Percentiles rank a stretch among this genome's conserved stretches.
phyloP scores from a whole-genome alignment of 129 eudicot species.

The Pittosporum tobira region DNA sequence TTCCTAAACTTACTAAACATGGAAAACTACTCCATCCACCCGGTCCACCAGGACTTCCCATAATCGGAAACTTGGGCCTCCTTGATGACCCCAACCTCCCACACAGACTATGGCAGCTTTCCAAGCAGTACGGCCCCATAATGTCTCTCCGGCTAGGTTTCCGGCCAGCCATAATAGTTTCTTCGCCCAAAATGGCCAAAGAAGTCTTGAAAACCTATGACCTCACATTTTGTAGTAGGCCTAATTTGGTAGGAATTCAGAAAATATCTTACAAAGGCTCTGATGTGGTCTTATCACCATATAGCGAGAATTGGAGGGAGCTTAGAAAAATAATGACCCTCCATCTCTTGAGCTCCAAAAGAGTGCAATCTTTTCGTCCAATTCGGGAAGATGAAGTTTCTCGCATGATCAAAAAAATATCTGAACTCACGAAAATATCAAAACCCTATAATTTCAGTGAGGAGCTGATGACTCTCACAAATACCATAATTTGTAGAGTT shows the following conservation, averaged over 20 bases:
- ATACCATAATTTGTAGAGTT: slow-evolving; percentile 20
- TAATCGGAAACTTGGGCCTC: slow-evolving; percentile 38
- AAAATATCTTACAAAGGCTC: slow-evolving; percentile 17
- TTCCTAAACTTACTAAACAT: not conserved
- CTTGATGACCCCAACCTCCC: slow-evolving; percentile 18
- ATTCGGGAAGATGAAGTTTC: slow-evolving; percentile 33
- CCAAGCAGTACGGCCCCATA: slow-evolving; percentile 36
- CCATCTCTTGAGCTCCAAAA: slow-evolving; percentile 27
- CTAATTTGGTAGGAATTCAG: slow-evolving; percentile 14
- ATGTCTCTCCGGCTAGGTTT: slow-evolving; percentile 26
- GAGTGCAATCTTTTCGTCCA: slow-evolving; percentile 24
- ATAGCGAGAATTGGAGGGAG: slow-evolving; percentile 32
- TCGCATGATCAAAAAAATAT: slow-evolving; percentile 16
- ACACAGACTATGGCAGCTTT: slow-evolving; percentile 15
- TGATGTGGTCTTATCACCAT: slow-evolving; percentile 26
- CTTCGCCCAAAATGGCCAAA: slow-evolving; percentile 31
- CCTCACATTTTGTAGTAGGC: slow-evolving; percentile 22
- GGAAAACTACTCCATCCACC: slow-evolving; percentile 15
- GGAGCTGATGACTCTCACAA: slow-evolving; percentile 13
- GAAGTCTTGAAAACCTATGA: slow-evolving; percentile 38
- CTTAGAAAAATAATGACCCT: slow-evolving; percentile 27
- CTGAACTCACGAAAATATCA: not conserved
- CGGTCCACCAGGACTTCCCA: slow-evolving; percentile 35
- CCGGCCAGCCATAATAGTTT: slow-evolving; percentile 23
- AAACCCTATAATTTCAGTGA: slow-evolving; percentile 18